Base-by-base conservation (phyloP, 1,284 basidiomycete genomes). In the Puccinia coronata region DNA sequence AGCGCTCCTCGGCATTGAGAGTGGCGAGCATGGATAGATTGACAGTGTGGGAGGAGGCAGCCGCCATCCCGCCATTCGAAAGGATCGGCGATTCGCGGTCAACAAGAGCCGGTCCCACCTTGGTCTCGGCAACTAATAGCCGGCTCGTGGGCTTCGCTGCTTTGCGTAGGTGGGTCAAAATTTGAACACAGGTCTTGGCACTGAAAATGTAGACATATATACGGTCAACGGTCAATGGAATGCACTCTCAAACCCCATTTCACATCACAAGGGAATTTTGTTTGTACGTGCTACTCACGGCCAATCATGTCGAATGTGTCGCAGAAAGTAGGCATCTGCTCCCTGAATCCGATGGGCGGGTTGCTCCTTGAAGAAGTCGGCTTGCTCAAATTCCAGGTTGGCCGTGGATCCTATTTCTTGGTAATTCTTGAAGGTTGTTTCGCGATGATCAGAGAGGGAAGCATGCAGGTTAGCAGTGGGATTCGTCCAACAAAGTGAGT, bases 251-350 rank as follows among this genome's bases (percentile, higher is more conserved):
- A n/a, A n/a, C n/a, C n/a, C n/a, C n/a, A n/a, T n/a, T n/a, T n/a
- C n/a, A n/a, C n/a, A n/a, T n/a, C n/a, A n/a, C n/a, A n/a, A n/a
- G n/a, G n/a, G n/a, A n/a, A n/a, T n/a, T n/a, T n/a, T n/a, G n/a
- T n/a, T n/a, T n/a, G 11, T 12, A 39, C 14, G 2, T 53, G 51
- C n/a, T 14, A 53, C 69, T 71, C 31, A 71, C 69, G 69, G 47
- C 69, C 69, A 71, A 71, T 71, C 69, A 31, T 71, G 69, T 28
- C 51, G n/a, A 36, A 71, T 31, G 69, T 71, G 69, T 53, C 69
- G 69, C 31, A 71, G 69, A 25, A 71, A 71, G 47, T 53, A 71
- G 2, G 47, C 47, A 53, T 71, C 69, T 23, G n/a, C 47, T 36
- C 4, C 16, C 31, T 34, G 9, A 23, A 18, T 23, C 1, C 69